Evolutionary conservation across 768 basidiomycete genomes (phyloP).

Genomic region (Podaxis sp.): DNA sequence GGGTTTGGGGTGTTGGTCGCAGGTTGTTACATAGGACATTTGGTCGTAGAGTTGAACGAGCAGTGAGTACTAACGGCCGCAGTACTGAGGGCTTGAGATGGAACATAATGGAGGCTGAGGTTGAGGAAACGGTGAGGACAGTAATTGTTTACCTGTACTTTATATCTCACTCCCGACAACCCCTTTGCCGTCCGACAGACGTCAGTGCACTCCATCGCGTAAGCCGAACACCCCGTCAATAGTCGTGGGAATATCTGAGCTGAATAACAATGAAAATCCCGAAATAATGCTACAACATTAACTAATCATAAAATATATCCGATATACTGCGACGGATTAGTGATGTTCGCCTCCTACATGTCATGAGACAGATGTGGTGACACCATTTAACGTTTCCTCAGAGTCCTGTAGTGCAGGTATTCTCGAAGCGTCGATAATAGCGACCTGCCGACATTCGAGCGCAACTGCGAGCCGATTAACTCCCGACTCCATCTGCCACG

Average conservation of each 20-base stretch:
- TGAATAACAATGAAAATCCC: too few species aligned
- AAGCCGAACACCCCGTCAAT: not conserved
- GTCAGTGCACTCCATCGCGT: not conserved
- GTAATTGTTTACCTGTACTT: not conserved
- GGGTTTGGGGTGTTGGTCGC: not conserved
- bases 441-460: constrained; percentile 67
- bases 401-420: constrained; percentile 16
- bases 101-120: not conserved
- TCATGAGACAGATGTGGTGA: not conserved
- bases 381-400: not conserved
- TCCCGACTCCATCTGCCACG: constrained; percentile 59
- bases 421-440: constrained; percentile 51
- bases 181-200: constrained; percentile 7
- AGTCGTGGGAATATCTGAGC: not conserved
- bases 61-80: not conserved
- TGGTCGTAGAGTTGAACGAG: constrained; percentile 1
- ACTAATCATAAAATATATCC: constrained; percentile 1
- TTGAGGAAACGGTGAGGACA: not conserved
- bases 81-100: not conserved
- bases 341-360: not conserved
- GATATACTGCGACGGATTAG: constrained; percentile 3
- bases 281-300: constrained; percentile 1
- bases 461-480: constrained; percentile 68
- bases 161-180: not conserved
- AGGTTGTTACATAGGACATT: not conserved